Percentiles rank a stretch among this genome's conserved stretches.
These are phyloP conservation scores for Chlamydomonas schloesseri DNA, from an alignment of 139 green algal species.

Conservation along the genomic window DNA sequence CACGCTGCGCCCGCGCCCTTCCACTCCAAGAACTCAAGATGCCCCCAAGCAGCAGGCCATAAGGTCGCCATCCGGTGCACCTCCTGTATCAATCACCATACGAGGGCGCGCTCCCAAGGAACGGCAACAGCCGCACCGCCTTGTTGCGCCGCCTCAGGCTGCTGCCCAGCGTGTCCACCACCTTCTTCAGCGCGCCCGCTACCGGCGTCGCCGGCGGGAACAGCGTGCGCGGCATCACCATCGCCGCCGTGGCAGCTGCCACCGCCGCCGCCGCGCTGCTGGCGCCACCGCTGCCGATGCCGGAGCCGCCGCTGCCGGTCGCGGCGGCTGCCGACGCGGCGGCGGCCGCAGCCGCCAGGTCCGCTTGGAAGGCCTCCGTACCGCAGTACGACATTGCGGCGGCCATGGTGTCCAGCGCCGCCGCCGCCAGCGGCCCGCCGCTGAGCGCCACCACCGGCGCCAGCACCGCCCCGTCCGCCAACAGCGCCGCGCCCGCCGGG, in stretches of 20 bases:
- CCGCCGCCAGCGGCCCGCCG: background rate
- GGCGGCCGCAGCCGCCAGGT: conserved; percentile 1
- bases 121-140: conserved; percentile 26
- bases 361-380: background rate
- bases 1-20: no score
- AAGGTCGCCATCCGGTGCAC: no score
- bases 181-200: conserved; percentile 4
- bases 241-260: no score
- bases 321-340: background rate
- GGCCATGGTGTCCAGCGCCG: conserved; percentile 22
- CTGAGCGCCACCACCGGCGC: conserved; percentile 41
- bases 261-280: no score
- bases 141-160: conserved; percentile 5
- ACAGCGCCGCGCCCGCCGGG: conserved; percentile 9
- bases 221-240: background rate
- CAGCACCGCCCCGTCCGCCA: conserved; percentile 37
- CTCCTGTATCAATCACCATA: no score
- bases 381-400: conserved; percentile 6
- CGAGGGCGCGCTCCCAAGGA: background rate
- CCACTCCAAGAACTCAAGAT: no score
- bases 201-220: conserved; percentile 9
- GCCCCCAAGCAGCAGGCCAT: no score
- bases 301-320: no score
- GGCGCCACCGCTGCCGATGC: background rate
- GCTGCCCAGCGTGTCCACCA: conserved; percentile 36